phyloP scores from a whole-genome alignment of 2,329 filamentous ascomycete genomes.

The Neonectria neomacrospora region DNA sequence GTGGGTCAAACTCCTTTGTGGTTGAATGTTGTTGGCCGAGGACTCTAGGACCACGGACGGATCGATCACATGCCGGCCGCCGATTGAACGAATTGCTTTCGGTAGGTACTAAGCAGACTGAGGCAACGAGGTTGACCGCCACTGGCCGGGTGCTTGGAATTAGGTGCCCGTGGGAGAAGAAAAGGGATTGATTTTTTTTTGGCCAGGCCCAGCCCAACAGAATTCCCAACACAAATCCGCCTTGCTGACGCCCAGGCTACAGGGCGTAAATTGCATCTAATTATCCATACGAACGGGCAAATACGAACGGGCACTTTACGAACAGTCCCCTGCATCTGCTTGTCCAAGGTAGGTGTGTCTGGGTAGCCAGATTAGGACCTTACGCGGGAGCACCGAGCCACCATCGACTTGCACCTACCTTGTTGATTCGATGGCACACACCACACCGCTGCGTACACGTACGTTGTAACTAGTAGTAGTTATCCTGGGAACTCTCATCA shows the following conservation, averaged over 20 bases:
- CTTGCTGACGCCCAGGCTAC: not conserved
- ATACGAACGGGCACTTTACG: too few relatives aligned
- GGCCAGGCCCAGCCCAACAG: slow-evolving; percentile 32
- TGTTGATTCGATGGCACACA: not conserved
- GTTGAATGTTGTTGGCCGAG: not conserved
- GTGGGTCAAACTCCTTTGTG: not conserved
- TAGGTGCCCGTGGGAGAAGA: slow-evolving; percentile 2
- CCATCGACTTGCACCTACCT: not conserved
- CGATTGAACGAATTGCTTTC: slow-evolving; percentile 11
- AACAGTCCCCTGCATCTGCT: not conserved
- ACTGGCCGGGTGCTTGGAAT: slow-evolving; percentile 1
- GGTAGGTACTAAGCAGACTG: not conserved
- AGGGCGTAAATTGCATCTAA: not conserved
- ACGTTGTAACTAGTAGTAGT: not conserved
- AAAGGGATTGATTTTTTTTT: too few relatives aligned
- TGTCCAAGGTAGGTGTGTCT: not conserved
- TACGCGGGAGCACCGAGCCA: not conserved
- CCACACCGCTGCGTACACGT: slow-evolving; percentile 4
- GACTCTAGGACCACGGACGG: not conserved
- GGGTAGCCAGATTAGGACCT: not conserved
- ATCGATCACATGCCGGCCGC: slow-evolving; percentile 22
- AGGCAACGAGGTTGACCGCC: slow-evolving; percentile 6
- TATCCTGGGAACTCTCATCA: not conserved
- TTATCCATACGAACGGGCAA: not conserved
- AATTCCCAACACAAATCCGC: slow-evolving; percentile 29